Evolutionary conservation across 2,329 filamentous ascomycete species (phyloP), one percentile per base, ranked within the genome.

Genomic region (Aspergillus unguis): DNA sequence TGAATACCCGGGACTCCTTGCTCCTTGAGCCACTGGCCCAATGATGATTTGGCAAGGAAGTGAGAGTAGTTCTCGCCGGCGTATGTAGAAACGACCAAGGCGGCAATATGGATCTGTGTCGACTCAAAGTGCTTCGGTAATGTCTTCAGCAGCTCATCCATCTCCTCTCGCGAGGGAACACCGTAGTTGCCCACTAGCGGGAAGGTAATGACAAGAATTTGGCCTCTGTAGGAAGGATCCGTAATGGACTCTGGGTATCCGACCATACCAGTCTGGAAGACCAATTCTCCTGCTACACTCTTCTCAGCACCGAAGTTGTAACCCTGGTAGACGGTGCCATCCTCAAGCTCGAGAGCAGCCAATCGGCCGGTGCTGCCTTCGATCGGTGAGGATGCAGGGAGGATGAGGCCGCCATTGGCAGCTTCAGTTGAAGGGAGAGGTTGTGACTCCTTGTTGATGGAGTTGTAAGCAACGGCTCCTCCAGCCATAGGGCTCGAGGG

Each of bases 221-320:
- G 92, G 62, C 94, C 88, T 62, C 88, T 87, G 77, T 92, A 92
- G 23, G 88, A 92, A 48, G 88, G 88, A 66, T 92, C 88, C 66
- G 88, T 92, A 81, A 92, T 85, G 44, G 88, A 95, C 80, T 99
- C 94, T 38, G 94, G 92, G 72, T 99, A 99, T 68, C 94, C 94
- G 64, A 97, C 94, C 92, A 97, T 96, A 75, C 94, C 94, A 53
- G 94, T 99, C 82, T 97, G 92, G 79, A 99, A 99, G 76, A 99
- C 94, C 71, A 99, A 81, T 80, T 99, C 94, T 73, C 94, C 94
- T 61, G 92, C 88, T 67, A 95, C 85, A 77, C 90, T 96, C 82
- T 92, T 96, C 68, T 90, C 82, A 59, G 92, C 92, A 75, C 94
- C 94, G 71, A 99, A 99, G 82, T 91, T 96, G 79, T 90, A 91